Evolutionary conservation across 1,139 yeast genomes (phyloP).

Genomic region (Debaryomycetaceae sp.): DNA sequence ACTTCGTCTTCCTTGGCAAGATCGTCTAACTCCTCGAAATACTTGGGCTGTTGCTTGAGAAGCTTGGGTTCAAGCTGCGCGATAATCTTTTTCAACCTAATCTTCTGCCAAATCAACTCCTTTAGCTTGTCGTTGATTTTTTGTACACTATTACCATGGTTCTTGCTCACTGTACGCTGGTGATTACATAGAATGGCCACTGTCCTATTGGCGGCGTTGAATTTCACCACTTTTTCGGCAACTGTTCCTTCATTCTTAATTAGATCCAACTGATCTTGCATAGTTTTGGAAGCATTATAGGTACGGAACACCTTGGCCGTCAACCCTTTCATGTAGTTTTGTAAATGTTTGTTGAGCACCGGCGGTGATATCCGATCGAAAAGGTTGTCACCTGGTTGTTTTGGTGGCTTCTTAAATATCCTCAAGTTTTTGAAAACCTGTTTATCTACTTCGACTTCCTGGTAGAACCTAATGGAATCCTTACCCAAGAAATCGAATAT

Average conservation of each 20-base stretch:
- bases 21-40: constrained; percentile 70
- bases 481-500: constrained; percentile 95
- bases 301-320: constrained; percentile 98
- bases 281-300: constrained; percentile 91
- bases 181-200: constrained; percentile 97
- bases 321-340: constrained; percentile 85
- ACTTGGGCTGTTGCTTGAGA: constrained; percentile 50
- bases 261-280: constrained; percentile 89
- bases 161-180: constrained; percentile 87
- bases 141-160: constrained; percentile 75
- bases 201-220: constrained; percentile 92
- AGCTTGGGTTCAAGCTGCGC: constrained; percentile 58
- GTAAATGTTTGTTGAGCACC: constrained; percentile 79
- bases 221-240: constrained; percentile 80
- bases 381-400: constrained; percentile 86
- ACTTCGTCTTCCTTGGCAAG: constrained; percentile 61
- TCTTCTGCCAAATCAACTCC: constrained; percentile 82
- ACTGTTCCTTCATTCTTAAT: constrained; percentile 83
- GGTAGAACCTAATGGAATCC: constrained; percentile 88
- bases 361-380: constrained; percentile 89
- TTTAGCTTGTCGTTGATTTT: constrained; percentile 72
- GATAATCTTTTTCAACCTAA: constrained; percentile 69
- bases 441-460: constrained; percentile 84
- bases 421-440: constrained; percentile 88
- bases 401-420: constrained; percentile 83